These are phyloP conservation scores for Aspergillus carbonarius DNA, from an alignment of 2,329 filamentous ascomycete species.

Conservation along the genomic window DNA sequence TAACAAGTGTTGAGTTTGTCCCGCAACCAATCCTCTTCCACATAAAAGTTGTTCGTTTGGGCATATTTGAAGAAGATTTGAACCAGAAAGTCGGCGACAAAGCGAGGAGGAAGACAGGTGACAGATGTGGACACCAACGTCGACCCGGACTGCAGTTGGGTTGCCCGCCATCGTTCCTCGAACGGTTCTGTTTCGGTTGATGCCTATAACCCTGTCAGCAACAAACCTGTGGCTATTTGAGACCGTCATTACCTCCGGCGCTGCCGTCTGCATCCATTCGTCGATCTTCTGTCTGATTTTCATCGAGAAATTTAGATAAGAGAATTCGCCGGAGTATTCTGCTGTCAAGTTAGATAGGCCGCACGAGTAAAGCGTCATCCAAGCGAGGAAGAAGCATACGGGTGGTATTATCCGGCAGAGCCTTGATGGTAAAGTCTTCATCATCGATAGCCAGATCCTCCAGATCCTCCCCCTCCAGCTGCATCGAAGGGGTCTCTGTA, in stretches of 20 bases:
- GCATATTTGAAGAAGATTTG: constrained; percentile 47
- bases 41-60: constrained; percentile 45
- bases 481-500: constrained; percentile 28
- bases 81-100: constrained; percentile 44
- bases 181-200: constrained; percentile 39
- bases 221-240: neutral
- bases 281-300: constrained; percentile 45
- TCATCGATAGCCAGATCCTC: constrained; percentile 44
- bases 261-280: constrained; percentile 42
- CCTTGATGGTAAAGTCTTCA: constrained; percentile 42
- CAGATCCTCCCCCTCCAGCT: constrained; percentile 35
- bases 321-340: constrained; percentile 49
- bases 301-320: constrained; percentile 46
- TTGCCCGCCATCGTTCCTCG: constrained; percentile 44
- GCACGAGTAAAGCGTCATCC: neutral
- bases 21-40: constrained; percentile 43
- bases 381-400: constrained; percentile 27
- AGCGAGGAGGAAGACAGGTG: constrained; percentile 44
- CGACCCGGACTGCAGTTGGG: constrained; percentile 43
- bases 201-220: constrained; percentile 26
- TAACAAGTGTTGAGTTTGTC: constrained; percentile 42
- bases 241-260: constrained; percentile 32
- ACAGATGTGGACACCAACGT: constrained; percentile 38
- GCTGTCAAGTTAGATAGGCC: constrained; percentile 10
- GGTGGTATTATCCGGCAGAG: constrained; percentile 40